Evolutionary conservation across 768 basidiomycete genomes (phyloP), one percentile per base, ranked within the genome.

Genomic region (Xanthoconium purpureum): DNA sequence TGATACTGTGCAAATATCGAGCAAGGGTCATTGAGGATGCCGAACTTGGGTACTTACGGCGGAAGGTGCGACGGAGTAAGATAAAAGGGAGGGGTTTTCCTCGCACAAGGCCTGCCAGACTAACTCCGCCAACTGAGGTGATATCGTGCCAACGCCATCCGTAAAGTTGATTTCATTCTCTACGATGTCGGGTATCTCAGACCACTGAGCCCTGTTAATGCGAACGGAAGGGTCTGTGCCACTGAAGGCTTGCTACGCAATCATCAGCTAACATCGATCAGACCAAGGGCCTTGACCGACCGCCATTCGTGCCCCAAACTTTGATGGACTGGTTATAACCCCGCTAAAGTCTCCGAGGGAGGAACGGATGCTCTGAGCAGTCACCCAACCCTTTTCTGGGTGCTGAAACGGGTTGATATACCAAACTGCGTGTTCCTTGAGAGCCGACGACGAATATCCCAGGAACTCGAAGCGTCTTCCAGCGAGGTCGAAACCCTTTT

Each of bases 381-480:
- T 78, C 29, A 93, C 75, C 37, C 48, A 49, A 0, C 78, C 79
- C 33, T 73, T 74, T 10, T 66, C 66, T 5, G 73, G 69, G 57
- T 82, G 75, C 13, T 72, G 15, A 70, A 93, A 92, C 0, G 85
- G 82, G 44, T 74, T 76, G 65, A 93, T 73, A 60, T 88, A 92
- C 91, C 91, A 94, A 7, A 93, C 91, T 0, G 88, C 80, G 64
- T 94, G 91, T 55, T 88, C 82, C 28, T 85, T 82, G 17, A 94
- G 72, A 5, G 91, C 84, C 2, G 91, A 92, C 43, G 74, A 79
- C 1, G 91, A 94, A 64, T 93, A 94, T 1, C 86, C 92, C 32
- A 94, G 74, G 65, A 94, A 93, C 56, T 93, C 82, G 57, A 91
- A 94, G 7, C 71, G 64, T 38, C 86, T 80, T 1, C 89, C 88